Base-by-base conservation (phyloP, 345 rosid species). In the Pistacia integerrima region DNA sequence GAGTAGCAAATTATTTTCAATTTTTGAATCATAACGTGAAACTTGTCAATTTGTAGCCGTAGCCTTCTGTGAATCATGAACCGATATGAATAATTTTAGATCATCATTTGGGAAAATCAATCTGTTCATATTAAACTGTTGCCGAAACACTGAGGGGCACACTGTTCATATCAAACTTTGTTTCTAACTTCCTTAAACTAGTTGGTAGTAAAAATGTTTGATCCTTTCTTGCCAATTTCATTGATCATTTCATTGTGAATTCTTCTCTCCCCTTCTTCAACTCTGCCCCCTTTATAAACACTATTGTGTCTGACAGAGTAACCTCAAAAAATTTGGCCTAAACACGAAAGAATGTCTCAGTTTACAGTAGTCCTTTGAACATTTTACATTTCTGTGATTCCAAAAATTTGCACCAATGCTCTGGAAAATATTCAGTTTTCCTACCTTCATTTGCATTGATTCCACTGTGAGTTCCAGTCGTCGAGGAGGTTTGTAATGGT, bases 361-460 rank as follows among this genome's bases (percentile, higher is more conserved):
- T 65, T 18, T 17, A 70, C 44, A 59, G 59, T 22, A 74, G 61
- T 25, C 82, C 76, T 72, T 75, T 35, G 38, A 65, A 68, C 71
- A 28, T 58, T 59, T n/a, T 64, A 63, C 74, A 76, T 78, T 64
- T 71, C 73, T 41, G 75, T 65, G 81, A 79, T 77, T 78, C 79
- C 72, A 59, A 68, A 49, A 64, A 66, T 67, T 59, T 51, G 78
- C 83, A 82, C 49, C 79, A 6, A 18, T 65, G 11, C 78, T 69
- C 12, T 25, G 25, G 25, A 36, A 48, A 70, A 70, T 68, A 38
- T 73, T 76, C 5, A 84, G 38, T 56, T 38, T 20, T 44, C 55
- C 14, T 18, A 25, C 41, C 80, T 82, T 94, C 89, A 94, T 79
- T 89, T 90, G 96, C 99, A 97, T 73, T 73, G 97, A 83, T 87